These are phyloP conservation scores for Groenewaldozyma auringiensis DNA, from an alignment of 1,139 yeast genomes.

Conservation along the genomic window DNA sequence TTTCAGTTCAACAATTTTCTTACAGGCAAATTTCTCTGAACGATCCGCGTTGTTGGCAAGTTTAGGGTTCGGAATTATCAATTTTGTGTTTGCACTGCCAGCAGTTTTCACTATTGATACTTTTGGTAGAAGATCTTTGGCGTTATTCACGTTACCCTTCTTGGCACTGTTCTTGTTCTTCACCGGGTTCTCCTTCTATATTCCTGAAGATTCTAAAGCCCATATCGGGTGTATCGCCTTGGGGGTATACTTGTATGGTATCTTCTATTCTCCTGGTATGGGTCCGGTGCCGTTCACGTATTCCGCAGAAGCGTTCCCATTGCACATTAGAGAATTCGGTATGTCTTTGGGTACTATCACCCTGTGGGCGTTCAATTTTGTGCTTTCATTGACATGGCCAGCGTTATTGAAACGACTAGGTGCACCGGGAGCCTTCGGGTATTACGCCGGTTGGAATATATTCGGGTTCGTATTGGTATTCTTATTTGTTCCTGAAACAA, in stretches of 20 bases:
- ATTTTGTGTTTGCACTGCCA: slow-evolving; percentile 74
- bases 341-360: slow-evolving; percentile 82
- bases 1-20: slow-evolving; percentile 59
- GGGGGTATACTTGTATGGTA: slow-evolving; percentile 68
- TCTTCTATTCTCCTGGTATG: slow-evolving; percentile 76
- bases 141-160: slow-evolving; percentile 67
- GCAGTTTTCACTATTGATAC: slow-evolving; percentile 77
- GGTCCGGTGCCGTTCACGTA: slow-evolving; percentile 91
- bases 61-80: slow-evolving; percentile 79
- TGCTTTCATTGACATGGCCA: slow-evolving; percentile 81
- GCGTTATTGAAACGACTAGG: slow-evolving; percentile 56
- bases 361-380: slow-evolving; percentile 78
- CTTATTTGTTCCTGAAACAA: slow-evolving; percentile 54
- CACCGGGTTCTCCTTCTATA: slow-evolving; percentile 74
- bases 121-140: slow-evolving; percentile 66
- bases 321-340: slow-evolving; percentile 77
- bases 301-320: slow-evolving; percentile 81
- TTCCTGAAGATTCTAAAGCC: slow-evolving; percentile 41
- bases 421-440: slow-evolving; percentile 81
- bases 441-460: slow-evolving; percentile 82
- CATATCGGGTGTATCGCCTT: slow-evolving; percentile 58
- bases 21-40: slow-evolving; percentile 55
- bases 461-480: slow-evolving; percentile 48
- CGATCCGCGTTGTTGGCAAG: slow-evolving; percentile 66
- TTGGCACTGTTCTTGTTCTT: slow-evolving; percentile 60